Conservation (phyloP, 2,329 filamentous ascomycete genomes). For the Calonectria henricotiae region DNA sequence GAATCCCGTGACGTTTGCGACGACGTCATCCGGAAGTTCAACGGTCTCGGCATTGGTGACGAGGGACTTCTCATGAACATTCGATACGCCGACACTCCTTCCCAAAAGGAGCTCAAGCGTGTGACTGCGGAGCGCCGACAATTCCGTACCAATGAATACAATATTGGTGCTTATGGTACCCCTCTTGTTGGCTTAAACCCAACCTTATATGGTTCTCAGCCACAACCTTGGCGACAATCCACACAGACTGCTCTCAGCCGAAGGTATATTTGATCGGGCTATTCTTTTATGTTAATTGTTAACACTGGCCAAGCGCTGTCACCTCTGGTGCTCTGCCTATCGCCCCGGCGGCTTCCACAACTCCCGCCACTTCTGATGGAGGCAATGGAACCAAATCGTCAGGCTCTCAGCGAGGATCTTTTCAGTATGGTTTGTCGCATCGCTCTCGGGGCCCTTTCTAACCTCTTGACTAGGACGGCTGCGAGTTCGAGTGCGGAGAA, state of each 20-base stretch:
- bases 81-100: constrained; percentile 95
- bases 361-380: constrained; percentile 54
- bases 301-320: constrained; percentile 36
- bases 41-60: constrained; percentile 83
- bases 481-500: constrained; percentile 62
- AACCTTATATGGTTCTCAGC: constrained; percentile 58
- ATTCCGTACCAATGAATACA: constrained; percentile 97
- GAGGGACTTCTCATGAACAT: constrained; percentile 92
- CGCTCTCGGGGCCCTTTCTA: constrained; percentile 54
- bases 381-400: constrained; percentile 52
- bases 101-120: constrained; percentile 97
- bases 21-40: constrained; percentile 88
- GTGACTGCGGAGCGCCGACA: constrained; percentile 95
- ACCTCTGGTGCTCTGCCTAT: constrained; percentile 19
- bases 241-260: constrained; percentile 50
- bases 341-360: constrained; percentile 35
- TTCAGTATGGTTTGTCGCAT: constrained; percentile 57
- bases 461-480: constrained; percentile 57
- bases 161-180: constrained; percentile 79
- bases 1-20: constrained; percentile 92
- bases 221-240: constrained; percentile 59
- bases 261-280: constrained; percentile 50
- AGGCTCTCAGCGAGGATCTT: constrained; percentile 56
- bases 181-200: constrained; percentile 71
- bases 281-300: constrained; percentile 4